Evolutionary conservation across 768 basidiomycete species (phyloP).

Genomic region (Candolleomyces aberdarensis): DNA sequence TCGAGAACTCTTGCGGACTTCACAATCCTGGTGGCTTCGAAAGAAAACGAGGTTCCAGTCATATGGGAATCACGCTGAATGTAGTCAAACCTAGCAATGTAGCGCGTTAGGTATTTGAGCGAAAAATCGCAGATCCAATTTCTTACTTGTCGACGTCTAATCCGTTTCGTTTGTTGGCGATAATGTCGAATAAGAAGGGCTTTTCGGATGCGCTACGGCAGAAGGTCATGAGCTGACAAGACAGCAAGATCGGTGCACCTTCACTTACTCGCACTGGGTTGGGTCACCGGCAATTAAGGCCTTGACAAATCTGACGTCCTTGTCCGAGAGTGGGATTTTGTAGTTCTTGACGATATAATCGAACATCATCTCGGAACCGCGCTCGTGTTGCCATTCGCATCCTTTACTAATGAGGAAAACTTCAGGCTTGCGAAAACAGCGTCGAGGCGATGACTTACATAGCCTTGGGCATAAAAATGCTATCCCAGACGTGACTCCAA

Average conservation of each 20-base stretch:
- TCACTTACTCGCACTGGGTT: slow-evolving; percentile 46
- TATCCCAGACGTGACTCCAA: slow-evolving; percentile 85
- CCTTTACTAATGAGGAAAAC: slow-evolving; percentile 20
- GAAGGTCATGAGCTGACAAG: background rate
- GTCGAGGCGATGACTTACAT: slow-evolving; percentile 40
- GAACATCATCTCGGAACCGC: slow-evolving; percentile 82
- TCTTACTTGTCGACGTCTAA: slow-evolving; percentile 83
- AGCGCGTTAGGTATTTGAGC: background rate
- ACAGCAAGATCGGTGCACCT: background rate
- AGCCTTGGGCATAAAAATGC: slow-evolving; percentile 62
- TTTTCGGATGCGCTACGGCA: slow-evolving; percentile 48
- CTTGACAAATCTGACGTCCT: slow-evolving; percentile 64
- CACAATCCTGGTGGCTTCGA: slow-evolving; percentile 58
- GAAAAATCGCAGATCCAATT: background rate
- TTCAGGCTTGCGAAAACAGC: background rate
- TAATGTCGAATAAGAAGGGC: slow-evolving; percentile 78
- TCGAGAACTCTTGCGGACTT: slow-evolving; percentile 73
- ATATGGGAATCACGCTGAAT: slow-evolving; percentile 72
- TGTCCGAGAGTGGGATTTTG: slow-evolving; percentile 40
- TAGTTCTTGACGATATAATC: slow-evolving; percentile 62
- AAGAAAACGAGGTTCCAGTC: slow-evolving; percentile 60
- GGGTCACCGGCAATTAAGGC: slow-evolving; percentile 73
- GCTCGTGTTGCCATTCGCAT: slow-evolving; percentile 68
- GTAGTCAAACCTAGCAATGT: slow-evolving; percentile 65
- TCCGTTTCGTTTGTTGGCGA: slow-evolving; percentile 78